Percentiles rank a stretch among this genome's conserved stretches.
phyloP scores from a whole-genome alignment of 2,329 filamentous ascomycete genomes.

The Hypoxylon sp. region DNA sequence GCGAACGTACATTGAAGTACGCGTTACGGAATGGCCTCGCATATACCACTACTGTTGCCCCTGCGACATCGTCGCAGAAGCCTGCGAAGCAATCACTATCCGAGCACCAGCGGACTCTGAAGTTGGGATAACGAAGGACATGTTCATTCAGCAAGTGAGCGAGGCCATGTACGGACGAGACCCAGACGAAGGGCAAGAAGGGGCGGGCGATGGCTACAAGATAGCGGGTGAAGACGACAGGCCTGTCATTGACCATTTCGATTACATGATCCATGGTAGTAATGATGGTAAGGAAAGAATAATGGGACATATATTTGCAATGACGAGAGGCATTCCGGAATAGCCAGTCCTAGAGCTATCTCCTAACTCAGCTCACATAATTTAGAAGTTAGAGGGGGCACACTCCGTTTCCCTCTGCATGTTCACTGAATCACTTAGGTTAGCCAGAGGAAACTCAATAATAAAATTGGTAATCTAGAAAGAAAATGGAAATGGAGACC shows the following conservation, averaged over 20 bases:
- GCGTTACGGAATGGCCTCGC: slow-evolving; percentile 8
- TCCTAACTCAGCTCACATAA: too few species aligned
- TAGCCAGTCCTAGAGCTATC: neutral
- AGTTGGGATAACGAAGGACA: slow-evolving; percentile 22
- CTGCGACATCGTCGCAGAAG: slow-evolving; percentile 12
- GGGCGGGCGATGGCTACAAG: neutral
- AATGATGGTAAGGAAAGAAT: neutral
- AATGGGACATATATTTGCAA: slow-evolving; percentile 11
- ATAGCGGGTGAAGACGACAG: slow-evolving; percentile 20
- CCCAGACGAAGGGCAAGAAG: neutral
- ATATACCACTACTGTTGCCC: slow-evolving; percentile 11
- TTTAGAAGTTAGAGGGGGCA: too few species aligned
- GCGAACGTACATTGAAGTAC: slow-evolving; percentile 13
- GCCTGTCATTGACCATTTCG: neutral
- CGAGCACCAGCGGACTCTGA: slow-evolving; percentile 12
- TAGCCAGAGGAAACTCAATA: too few species aligned
- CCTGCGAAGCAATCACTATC: slow-evolving; percentile 16
- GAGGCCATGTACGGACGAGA: slow-evolving; percentile 19
- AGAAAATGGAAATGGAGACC: neutral
- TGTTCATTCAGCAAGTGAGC: slow-evolving; percentile 25
- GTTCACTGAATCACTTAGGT: too few species aligned
- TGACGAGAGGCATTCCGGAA: neutral
- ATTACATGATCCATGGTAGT: slow-evolving; percentile 5
- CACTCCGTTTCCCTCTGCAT: too few species aligned
- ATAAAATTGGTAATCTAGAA: too few species aligned